Conservation (phyloP, 2,329 filamentous ascomycete species). For the Fusarium illudens region DNA sequence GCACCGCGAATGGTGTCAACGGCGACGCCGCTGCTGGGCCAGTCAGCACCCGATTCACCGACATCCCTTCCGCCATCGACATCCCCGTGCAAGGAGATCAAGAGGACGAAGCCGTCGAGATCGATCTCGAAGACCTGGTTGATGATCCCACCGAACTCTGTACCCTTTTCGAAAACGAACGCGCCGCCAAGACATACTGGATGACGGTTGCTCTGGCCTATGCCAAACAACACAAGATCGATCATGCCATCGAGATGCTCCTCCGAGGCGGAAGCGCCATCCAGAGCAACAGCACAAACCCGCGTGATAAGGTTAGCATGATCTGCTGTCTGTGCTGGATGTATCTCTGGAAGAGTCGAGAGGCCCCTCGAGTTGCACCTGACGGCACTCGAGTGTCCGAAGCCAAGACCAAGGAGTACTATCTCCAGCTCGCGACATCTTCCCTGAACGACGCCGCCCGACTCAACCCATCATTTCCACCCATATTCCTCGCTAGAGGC, state of each 20-base stretch:
- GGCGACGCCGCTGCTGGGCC: constrained; percentile 48
- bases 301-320: constrained; percentile 85
- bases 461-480: constrained; percentile 90
- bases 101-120: constrained; percentile 83
- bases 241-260: constrained; percentile 79
- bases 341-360: constrained; percentile 86
- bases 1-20: constrained; percentile 55
- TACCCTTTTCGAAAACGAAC: constrained; percentile 92
- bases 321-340: constrained; percentile 90
- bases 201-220: constrained; percentile 98
- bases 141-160: constrained; percentile 97
- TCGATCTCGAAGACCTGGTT: constrained; percentile 87
- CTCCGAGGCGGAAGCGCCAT: constrained; percentile 77
- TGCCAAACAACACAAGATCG: constrained; percentile 92
- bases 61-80: constrained; percentile 72
- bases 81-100: constrained; percentile 71
- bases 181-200: constrained; percentile 91
- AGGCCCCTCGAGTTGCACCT: constrained; percentile 70
- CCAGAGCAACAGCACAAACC: constrained; percentile 73
- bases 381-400: constrained; percentile 74
- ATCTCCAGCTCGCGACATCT: constrained; percentile 87
- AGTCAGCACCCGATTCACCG: constrained; percentile 67
- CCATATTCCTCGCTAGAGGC: constrained; percentile 89
- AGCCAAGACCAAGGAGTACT: constrained; percentile 90
- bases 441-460: constrained; percentile 95